Conservation (phyloP, 108 stramenopile species). For the Nitzschia inconspicua region DNA sequence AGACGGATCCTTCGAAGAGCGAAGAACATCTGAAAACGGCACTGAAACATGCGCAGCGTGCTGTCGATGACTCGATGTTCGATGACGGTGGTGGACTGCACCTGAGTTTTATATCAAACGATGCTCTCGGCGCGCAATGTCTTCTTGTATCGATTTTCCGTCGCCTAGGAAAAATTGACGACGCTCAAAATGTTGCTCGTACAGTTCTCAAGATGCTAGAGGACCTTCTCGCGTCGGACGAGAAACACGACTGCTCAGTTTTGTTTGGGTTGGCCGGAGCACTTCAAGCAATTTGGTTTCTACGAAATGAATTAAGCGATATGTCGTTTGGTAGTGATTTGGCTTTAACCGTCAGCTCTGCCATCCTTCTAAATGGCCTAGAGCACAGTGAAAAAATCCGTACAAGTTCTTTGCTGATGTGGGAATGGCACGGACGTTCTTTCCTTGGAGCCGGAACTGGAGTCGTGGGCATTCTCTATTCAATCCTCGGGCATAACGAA, state of each 20-base stretch:
- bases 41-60: neutral
- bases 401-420: neutral
- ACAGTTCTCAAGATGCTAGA: neutral
- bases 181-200: neutral
- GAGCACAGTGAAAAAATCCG: neutral
- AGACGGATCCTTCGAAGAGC: neutral
- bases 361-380: neutral
- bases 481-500: neutral
- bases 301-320: neutral
- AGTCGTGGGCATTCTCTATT: neutral
- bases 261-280: neutral
- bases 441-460: conserved; percentile 1
- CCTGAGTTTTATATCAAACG: neutral
- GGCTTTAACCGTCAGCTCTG: neutral
- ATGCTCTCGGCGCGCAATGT: neutral
- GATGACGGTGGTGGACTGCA: neutral
- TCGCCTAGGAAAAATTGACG: neutral
- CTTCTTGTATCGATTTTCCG: neutral
- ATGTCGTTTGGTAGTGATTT: neutral
- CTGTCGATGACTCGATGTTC: too few species aligned
- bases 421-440: neutral
- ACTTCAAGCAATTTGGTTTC: neutral
- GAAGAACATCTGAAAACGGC: neutral
- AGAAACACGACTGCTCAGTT: neutral
- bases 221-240: neutral